Conservation (phyloP, 75 land plant genomes). For the Larix kaempferi region DNA sequence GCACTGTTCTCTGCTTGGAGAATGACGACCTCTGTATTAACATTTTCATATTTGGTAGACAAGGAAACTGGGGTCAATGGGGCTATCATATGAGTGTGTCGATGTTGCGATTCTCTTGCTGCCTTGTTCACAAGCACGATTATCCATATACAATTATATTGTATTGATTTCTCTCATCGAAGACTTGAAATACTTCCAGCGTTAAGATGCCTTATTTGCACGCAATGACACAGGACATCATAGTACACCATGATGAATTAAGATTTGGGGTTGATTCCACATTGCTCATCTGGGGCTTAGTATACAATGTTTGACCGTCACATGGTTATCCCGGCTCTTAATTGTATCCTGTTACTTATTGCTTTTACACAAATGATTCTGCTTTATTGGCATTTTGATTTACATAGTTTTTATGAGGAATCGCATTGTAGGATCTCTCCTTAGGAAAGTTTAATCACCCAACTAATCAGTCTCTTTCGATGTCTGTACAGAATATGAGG, state of each 20-base stretch:
- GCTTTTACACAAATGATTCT: not conserved
- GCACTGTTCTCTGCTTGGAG: too few relatives aligned
- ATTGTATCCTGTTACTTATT: not conserved
- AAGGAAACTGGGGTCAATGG: not conserved
- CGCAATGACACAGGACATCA: too few relatives aligned
- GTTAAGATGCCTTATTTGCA: not conserved
- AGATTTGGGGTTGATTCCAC: not conserved
- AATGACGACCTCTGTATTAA: too few relatives aligned
- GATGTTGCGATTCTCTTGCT: not conserved
- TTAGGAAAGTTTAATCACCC: too few relatives aligned
- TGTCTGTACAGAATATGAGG: too few relatives aligned
- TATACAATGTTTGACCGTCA: not conserved
- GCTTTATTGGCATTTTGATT: not conserved
- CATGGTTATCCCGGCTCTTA: not conserved
- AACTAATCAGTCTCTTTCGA: too few relatives aligned
- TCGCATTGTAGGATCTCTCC: too few relatives aligned
- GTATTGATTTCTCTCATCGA: too few relatives aligned
- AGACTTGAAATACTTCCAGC: not conserved
- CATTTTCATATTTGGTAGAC: not conserved
- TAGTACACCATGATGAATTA: not conserved
- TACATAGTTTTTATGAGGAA: not conserved
- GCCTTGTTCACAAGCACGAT: too few relatives aligned
- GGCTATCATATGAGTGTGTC: not conserved
- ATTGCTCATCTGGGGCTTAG: too few relatives aligned
- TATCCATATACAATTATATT: not conserved